Evolutionary conservation across 257 asterid species (phyloP), one percentile per base, ranked within the genome.

Genomic region (Solanum medicagineum): DNA sequence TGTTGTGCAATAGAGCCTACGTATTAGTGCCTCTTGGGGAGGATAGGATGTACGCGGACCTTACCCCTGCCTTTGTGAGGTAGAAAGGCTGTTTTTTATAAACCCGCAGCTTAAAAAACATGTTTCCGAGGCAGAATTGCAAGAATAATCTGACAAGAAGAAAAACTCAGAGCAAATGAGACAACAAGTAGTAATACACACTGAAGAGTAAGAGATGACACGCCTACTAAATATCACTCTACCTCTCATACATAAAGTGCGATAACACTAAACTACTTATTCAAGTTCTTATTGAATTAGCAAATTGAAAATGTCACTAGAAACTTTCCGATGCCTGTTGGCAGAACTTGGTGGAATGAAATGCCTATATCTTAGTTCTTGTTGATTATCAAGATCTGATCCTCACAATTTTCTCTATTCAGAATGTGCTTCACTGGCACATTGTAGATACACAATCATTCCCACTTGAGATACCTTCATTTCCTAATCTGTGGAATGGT

Each of bases 361-460:
- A 77, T 77, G 83, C 63, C 16, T 77, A 15, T 2, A 16, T 51
- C 45, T 49, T 75, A 49, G 15, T 49, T 75, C 82, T 77, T 51
- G 19, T 20, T 24, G 68, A 47, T 81, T n/a, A 71, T 16, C 24
- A 36, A 74, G n/a, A 83, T 9, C 13, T 44, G 32, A 80, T 77
- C 51, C 70, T 36, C 32, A 56, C 47, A 24, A 51, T 81, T 68
- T 13, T 10, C 70, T 44, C 15, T 15, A 63, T 70, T 79, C 94
- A 96, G 99, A 96, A 95, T 83, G 99, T 96, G 92, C 89, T 96
- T 88, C 99, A 96, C 85, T 96, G 99, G 99, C 99, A 96, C 88
- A 96, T 96, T 77, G 98, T 96, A 73, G 99, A 96, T 75, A 87
- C 96, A 22, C 97, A 96, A 85, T 96, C 99, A 15, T 96, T 96